phyloP scores from a whole-genome alignment of 1,139 yeast species.

The Hansenula anomala region DNA sequence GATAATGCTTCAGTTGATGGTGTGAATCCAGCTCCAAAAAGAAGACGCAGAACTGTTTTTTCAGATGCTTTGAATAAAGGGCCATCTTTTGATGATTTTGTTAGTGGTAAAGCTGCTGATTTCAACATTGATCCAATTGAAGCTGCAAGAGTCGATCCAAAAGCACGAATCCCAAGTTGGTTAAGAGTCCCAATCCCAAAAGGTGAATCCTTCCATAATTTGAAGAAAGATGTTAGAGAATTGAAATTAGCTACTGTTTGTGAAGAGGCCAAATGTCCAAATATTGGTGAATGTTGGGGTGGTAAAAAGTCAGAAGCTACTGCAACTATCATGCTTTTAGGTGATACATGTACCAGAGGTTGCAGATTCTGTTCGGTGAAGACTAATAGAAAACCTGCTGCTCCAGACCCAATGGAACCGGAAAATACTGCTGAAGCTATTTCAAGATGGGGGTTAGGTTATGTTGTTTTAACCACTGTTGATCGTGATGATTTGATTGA shows the following conservation, averaged over 20 bases:
- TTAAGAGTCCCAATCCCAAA: constrained; percentile 92
- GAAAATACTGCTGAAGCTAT: constrained; percentile 98
- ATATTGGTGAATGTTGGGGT: constrained; percentile 99
- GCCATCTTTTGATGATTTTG: constrained; percentile 90
- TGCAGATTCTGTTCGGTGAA: constrained; percentile 97
- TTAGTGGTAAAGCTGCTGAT: constrained; percentile 72
- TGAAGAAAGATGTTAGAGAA: constrained; percentile 85
- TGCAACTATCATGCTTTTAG: constrained; percentile 97
- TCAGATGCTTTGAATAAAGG: constrained; percentile 75
- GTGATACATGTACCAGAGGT: constrained; percentile 98
- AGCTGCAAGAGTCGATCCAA: constrained; percentile 46
- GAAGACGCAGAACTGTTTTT: constrained; percentile 57
- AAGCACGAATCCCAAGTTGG: constrained; percentile 74
- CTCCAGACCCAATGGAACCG: constrained; percentile 95
- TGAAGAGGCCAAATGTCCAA: constrained; percentile 98
- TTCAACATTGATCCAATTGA: constrained; percentile 66
- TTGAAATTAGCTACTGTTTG: constrained; percentile 91
- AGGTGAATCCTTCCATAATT: constrained; percentile 74
- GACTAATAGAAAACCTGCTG: constrained; percentile 80
- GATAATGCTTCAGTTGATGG: background rate
- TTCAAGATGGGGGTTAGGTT: constrained; percentile 97
- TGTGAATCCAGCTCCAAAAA: constrained; percentile 8
- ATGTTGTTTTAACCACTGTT: constrained; percentile 95
- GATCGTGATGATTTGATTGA: constrained; percentile 94
- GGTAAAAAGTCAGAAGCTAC: constrained; percentile 96